These are phyloP conservation scores for Yarrowia porcina DNA, from an alignment of 805 yeast genomes.

Conservation along the genomic window DNA sequence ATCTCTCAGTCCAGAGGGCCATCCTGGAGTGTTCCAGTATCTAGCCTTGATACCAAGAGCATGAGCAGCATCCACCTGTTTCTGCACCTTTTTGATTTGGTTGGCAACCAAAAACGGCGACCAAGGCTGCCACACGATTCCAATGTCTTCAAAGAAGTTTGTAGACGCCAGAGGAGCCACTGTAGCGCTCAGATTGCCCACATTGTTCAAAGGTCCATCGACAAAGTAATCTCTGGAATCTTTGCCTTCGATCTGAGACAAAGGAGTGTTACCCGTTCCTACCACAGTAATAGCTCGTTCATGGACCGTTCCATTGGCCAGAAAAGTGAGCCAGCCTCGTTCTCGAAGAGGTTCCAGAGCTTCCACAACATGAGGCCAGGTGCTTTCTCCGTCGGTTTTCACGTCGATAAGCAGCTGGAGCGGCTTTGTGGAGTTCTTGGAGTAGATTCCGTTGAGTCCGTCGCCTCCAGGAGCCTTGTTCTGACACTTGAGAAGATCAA, in stretches of 20 bases:
- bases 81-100: constrained; percentile 14
- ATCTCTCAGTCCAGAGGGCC: constrained; percentile 53
- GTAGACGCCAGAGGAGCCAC: constrained; percentile 42
- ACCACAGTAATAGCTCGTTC: constrained; percentile 60
- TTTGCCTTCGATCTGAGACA: constrained; percentile 37
- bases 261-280: constrained; percentile 64
- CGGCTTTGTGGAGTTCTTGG: constrained; percentile 33
- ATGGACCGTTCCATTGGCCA: constrained; percentile 39
- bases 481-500: constrained; percentile 25
- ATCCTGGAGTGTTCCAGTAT: constrained; percentile 68
- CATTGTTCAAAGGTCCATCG: constrained; percentile 49
- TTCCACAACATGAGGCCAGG: constrained; percentile 47
- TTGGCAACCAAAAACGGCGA: constrained; percentile 25
- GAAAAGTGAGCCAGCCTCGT: constrained; percentile 49
- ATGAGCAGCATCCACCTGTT: constrained; percentile 31
- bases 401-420: constrained; percentile 62
- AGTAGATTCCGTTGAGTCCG: constrained; percentile 20
- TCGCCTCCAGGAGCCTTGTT: constrained; percentile 1
- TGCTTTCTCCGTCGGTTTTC: constrained; percentile 46
- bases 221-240: constrained; percentile 43
- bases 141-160: constrained; percentile 35
- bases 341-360: constrained; percentile 49
- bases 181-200: constrained; percentile 32
- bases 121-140: constrained; percentile 34
- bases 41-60: constrained; percentile 51